Conservation (phyloP, 2,329 filamentous ascomycete genomes). For the Tolypocladium paradoxum region DNA sequence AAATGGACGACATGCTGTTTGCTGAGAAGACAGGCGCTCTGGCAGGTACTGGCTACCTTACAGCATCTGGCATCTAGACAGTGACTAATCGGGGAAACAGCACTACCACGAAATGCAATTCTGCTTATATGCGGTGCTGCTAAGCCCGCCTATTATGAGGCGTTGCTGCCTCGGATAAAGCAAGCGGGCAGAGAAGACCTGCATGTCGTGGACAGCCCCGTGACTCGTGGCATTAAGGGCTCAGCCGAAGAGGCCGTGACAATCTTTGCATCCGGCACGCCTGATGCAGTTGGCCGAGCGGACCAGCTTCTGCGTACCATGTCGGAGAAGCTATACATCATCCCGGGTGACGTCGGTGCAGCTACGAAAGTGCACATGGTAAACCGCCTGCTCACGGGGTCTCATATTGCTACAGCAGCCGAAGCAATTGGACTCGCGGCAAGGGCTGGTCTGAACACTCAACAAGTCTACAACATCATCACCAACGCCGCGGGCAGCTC, state of each 20-base stretch:
- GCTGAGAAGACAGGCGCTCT: not conserved
- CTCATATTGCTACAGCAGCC: constrained; percentile 38
- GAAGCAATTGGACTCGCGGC: constrained; percentile 43
- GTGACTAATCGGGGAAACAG: not conserved
- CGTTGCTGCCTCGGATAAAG: not conserved
- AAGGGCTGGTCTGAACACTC: constrained; percentile 31
- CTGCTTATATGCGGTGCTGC: not conserved
- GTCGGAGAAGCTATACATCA: constrained; percentile 43
- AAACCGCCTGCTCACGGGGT: constrained; percentile 39
- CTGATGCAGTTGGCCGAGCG: constrained; percentile 15
- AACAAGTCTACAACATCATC: constrained; percentile 18
- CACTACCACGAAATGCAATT: not conserved
- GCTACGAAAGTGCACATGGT: constrained; percentile 45
- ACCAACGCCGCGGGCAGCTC: constrained; percentile 21
- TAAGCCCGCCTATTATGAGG: not conserved
- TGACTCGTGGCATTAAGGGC: not conserved
- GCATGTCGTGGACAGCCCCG: not conserved
- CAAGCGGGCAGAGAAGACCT: not conserved
- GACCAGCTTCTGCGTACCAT: constrained; percentile 44
- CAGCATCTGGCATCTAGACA: not conserved
- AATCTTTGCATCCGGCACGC: not conserved
- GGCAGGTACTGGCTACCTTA: not conserved
- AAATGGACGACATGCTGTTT: constrained; percentile 24
- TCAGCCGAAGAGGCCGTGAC: not conserved
- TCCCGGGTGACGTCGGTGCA: constrained; percentile 36